Evolutionary conservation across 2,329 filamentous ascomycete genomes (phyloP), one percentile per base, ranked within the genome.

Genomic region (Talaromyces sp.): DNA sequence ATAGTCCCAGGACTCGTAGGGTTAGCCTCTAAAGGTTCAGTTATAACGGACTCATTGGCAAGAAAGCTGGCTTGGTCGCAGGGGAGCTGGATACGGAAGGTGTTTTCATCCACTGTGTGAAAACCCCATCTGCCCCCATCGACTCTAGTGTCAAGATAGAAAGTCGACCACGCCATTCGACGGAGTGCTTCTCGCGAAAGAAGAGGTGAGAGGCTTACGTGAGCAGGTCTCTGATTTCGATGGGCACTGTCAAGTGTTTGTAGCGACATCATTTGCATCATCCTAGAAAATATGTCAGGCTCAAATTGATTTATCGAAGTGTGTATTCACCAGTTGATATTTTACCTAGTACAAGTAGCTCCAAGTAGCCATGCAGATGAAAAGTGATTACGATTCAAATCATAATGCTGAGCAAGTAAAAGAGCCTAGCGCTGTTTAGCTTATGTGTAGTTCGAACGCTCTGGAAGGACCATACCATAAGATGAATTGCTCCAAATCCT

Each of bases 211-310:
- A 60, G 58, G 6, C n/a, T 17, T 7, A 15, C n/a, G 13, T 54
- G 25, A 34, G 51, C n/a, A 31, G 27, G 34, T 27, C 17, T 43
- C 15, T 45, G 34, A 19, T 10, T 25, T n/a, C 7, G 25, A 60
- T 60, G 19, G 3, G 25, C n/a, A 60, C 58, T 17, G 25, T 60
- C 58, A 13, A 60, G 25, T 47, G 58, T 31, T 45, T 60, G 58
- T 49, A 60, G 40, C 2, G 58, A 60, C 58, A 60, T 60, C 58
- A 60, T 60, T 22, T 60, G 58, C 58, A 60, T 60, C 58, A 60
- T 60, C 29, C 58, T 60, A 31, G 25, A 47, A 19, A 17, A 29
- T 15, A 27, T 13, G 17, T 45, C 29, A 58, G 56, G 43, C 36
- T n/a, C 34, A 8, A 40, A 25, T 40, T 29, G 36, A 27, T 25